Base-by-base conservation (phyloP, 495 filamentous ascomycete genomes). In the Penicillium egyptiacum region DNA sequence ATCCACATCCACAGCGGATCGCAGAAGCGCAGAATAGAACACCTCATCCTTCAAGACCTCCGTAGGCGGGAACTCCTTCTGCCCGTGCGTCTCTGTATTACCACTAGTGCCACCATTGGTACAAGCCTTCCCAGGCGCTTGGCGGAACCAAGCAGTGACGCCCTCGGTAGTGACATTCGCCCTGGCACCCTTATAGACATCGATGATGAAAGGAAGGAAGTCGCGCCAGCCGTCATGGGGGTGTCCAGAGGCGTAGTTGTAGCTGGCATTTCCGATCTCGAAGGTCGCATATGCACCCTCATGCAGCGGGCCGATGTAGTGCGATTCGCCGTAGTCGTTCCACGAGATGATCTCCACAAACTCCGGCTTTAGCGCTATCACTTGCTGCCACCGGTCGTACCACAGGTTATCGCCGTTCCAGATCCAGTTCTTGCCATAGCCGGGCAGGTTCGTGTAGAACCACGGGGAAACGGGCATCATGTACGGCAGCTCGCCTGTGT, bases 391-490 rank as follows among this genome's bases (percentile, higher is more conserved):
- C 5, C 90, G 83, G 54, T 86, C 79, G 48, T 83, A 81, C 89
- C 89, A 92, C 4, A 91, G 73, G 33, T 83, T 80, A 57, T 90
- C 88, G 33, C 85, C 83, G 2, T 82, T 81, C 67, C 83, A 89
- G 28, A 88, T 78, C 88, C 88, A 91, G 60, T 90, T 88, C 66
- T 92, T 92, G 56, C 74, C 73, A 66, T 81, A 88, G 37, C 81
- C 79, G 0, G 88, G 85, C 17, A 91, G 74, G 50, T 88, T 86
- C 64, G 77, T 79, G 60, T 88, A 92, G 68, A 91, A 91, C 83
- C 86, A 90, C 2, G 88, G 88, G 16, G 86, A 86, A 14, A 89
- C 83, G 16, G 83, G 81, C 88, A 90, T 90, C 88, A 92, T 91
- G 70, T 85, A 92, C 6, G 83, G 75, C 68, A 53, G n/a, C 0